Base-by-base conservation (phyloP, 257 asterid genomes). In the Capsicum rhomboideum region DNA sequence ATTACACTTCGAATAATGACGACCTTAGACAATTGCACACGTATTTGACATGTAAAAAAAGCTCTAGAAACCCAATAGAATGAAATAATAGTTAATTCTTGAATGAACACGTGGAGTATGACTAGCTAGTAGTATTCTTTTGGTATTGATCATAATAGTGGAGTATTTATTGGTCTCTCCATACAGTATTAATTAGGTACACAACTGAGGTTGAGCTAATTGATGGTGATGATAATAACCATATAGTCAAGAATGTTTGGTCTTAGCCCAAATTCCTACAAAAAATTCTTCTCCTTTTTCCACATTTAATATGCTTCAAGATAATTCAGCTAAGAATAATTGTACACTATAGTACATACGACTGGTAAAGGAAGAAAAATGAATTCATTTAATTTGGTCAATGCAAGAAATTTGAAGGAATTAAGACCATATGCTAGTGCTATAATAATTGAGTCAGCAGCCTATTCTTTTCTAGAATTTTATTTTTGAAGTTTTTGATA, bases 151-250 rank as follows among this genome's bases (percentile, higher is more conserved):
- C 23, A 64, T 64, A 18, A 67, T 31, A 14, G 23, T 23, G 31
- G 6, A 72, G n/a, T 23, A 75, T 46, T 74, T 13, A 74, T 74
- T 74, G n/a, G 58, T 74, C 80, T 23, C 4, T 46, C 23, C 46
- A 49, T 6, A 26, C 80, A 75, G 34, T 78, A 88, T 91, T 89
- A 84, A 91, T 89, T 85, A 87, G 92, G 93, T 83, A 20, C 78
- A 78, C 88, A 86, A 80, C 63, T 81, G 85, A 82, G 90, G 88
- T 87, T 84, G 28, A 80, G 71, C 83, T 82, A 78, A 54, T 54
- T 85, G 85, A 64, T 82, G 71, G 66, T 56, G 83, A 83, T 13
- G 14, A 83, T 69, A 28, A 63, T 31, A 31, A 68, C 10, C 58
- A 20, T 4, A 1, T 58, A 84, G 87, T 82, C 90, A 86, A 79